phyloP scores from a whole-genome alignment of 1,284 basidiomycete genomes.

The Rhodotorula sp. region DNA sequence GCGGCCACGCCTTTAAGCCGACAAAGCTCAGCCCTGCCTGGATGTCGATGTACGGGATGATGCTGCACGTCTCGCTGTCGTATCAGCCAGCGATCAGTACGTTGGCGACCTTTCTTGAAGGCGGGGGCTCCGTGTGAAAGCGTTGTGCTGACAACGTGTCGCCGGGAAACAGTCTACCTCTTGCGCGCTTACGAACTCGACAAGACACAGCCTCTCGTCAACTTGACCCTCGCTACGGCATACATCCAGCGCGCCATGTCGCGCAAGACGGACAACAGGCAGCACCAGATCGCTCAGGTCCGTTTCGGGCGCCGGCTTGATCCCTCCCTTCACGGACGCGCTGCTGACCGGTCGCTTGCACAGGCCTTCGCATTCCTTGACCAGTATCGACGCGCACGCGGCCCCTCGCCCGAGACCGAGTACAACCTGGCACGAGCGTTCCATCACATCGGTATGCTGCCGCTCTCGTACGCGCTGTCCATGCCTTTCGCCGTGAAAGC shows the following conservation, averaged over 20 bases:
- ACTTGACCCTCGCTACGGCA: constrained; percentile 74
- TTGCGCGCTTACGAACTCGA: constrained; percentile 82
- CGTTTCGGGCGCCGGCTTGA: constrained; percentile 41
- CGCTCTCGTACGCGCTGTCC: constrained; percentile 10
- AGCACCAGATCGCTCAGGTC: constrained; percentile 78
- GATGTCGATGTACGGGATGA: constrained; percentile 79
- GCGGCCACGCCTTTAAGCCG: constrained; percentile 51
- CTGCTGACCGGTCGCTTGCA: no score
- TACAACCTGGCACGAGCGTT: constrained; percentile 89
- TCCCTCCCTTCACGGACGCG: constrained; percentile 14
- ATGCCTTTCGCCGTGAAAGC: constrained; percentile 1
- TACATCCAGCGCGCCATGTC: constrained; percentile 88
- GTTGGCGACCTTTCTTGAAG: constrained; percentile 47
- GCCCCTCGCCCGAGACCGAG: constrained; percentile 65
- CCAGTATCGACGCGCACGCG: constrained; percentile 63
- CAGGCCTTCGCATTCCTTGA: constrained; percentile 80
- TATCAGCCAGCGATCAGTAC: constrained; percentile 87
- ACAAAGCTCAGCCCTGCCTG: constrained; percentile 71
- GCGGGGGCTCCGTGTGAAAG: background rate
- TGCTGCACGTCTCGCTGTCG: constrained; percentile 78
- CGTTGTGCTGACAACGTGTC: background rate
- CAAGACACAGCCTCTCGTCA: constrained; percentile 79
- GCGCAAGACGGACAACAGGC: constrained; percentile 88
- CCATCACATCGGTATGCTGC: constrained; percentile 74
- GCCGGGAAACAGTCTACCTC: constrained; percentile 66